Percentiles rank a stretch among this genome's conserved stretches.
phyloP scores from a whole-genome alignment of 2,329 filamentous ascomycete species.

The Phoma sp. region DNA sequence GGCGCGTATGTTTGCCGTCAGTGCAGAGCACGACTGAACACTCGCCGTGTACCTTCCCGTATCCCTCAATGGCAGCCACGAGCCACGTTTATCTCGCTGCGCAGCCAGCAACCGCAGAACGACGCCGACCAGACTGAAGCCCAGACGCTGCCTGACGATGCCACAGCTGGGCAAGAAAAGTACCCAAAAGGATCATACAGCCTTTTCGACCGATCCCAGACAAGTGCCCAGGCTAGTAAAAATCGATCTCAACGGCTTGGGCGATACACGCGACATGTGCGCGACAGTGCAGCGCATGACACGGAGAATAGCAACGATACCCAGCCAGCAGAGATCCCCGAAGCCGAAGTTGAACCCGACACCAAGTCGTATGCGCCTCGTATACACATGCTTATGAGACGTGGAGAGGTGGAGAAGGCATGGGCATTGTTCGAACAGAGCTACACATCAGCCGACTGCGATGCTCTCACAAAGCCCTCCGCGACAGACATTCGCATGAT shows the following conservation, averaged over 20 bases:
- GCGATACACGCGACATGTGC: conserved; percentile 28
- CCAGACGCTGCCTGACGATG: conserved; percentile 7
- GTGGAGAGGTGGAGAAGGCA: conserved; percentile 22
- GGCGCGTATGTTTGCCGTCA: conserved; percentile 44
- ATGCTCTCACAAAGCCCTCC: conserved; percentile 34
- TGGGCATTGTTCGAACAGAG: conserved; percentile 37
- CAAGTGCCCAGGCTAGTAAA: not conserved
- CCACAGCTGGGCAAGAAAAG: not conserved
- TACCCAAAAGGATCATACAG: conserved; percentile 3
- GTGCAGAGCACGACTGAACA: conserved; percentile 36
- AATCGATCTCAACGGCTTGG: conserved; percentile 1
- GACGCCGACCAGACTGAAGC: conserved; percentile 16
- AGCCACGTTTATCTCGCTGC: conserved; percentile 43
- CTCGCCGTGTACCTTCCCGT: conserved; percentile 12
- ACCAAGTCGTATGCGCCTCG: not conserved
- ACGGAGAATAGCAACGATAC: not conserved
- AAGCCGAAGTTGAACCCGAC: not conserved
- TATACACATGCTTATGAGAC: conserved; percentile 14
- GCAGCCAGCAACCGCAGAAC: conserved; percentile 15
- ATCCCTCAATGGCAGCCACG: conserved; percentile 38
- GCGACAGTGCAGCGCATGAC: not conserved
- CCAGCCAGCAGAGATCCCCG: not conserved
- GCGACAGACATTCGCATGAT: conserved; percentile 27
- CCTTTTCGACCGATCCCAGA: conserved; percentile 3
- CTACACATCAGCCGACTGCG: conserved; percentile 39